phyloP scores from a whole-genome alignment of 129 eudicot genomes.

The Daucus carota region DNA sequence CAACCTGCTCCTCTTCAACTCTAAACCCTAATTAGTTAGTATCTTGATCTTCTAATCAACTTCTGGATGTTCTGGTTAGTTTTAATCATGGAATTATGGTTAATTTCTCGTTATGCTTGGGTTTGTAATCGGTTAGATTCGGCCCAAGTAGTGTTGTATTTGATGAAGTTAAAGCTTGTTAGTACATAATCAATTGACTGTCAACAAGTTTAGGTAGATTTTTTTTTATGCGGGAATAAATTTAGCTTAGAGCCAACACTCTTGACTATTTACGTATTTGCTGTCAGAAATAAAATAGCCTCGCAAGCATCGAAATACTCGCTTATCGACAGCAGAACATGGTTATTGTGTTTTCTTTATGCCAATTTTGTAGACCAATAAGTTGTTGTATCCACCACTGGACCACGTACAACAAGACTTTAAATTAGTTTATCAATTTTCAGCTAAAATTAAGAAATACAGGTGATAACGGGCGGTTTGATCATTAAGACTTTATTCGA shows the following conservation, averaged over 20 bases:
- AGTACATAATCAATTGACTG: too few relatives aligned
- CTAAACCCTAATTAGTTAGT: background rate
- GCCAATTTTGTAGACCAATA: background rate
- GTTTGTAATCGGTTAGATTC: background rate
- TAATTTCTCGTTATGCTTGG: background rate
- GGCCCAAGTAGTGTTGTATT: background rate
- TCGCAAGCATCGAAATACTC: background rate
- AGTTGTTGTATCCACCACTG: background rate
- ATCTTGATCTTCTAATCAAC: background rate
- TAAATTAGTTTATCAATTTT: background rate
- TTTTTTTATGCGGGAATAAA: too few relatives aligned
- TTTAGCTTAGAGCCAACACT: too few relatives aligned
- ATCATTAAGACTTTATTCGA: too few relatives aligned
- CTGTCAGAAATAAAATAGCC: background rate
- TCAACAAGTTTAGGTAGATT: too few relatives aligned
- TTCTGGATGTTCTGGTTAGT: background rate
- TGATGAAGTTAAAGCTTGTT: background rate
- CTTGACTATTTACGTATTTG: too few relatives aligned
- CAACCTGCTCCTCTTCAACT: conserved; percentile 69
- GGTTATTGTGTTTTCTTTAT: background rate
- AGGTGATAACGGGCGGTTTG: too few relatives aligned
- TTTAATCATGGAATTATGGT: background rate
- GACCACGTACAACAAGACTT: background rate
- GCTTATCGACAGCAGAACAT: background rate
- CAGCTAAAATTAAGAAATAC: background rate